These are phyloP conservation scores for Botryosphaeria dothidea DNA, from an alignment of 2,329 filamentous ascomycete species.

Conservation along the genomic window DNA sequence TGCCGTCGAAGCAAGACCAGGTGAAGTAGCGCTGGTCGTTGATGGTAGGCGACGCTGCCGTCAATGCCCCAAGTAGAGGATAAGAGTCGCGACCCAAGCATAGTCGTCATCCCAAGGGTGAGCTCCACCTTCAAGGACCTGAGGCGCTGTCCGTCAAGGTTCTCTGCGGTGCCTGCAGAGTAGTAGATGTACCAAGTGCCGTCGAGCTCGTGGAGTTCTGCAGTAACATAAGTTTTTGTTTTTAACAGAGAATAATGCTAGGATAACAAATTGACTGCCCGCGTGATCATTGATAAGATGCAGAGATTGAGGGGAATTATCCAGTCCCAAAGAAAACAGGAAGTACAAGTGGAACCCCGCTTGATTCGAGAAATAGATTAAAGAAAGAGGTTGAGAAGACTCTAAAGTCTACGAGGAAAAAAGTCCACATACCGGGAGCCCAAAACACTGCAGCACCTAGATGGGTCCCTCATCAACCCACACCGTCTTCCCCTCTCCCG, in stretches of 20 bases:
- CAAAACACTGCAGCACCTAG: conserved; percentile 58
- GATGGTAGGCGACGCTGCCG: conserved; percentile 54
- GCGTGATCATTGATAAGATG: too few relatives aligned
- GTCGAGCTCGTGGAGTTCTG: conserved; percentile 33
- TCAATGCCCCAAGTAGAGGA: conserved; percentile 56
- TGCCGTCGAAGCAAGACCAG: conserved; percentile 53
- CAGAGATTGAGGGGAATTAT: too few relatives aligned
- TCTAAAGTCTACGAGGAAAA: not conserved
- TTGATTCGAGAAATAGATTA: too few relatives aligned
- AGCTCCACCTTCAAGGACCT: conserved; percentile 56
- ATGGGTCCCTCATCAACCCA: conserved; percentile 50
- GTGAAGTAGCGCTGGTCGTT: conserved; percentile 53
- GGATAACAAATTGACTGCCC: not conserved
- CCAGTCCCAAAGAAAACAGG: too few relatives aligned
- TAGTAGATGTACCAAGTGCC: conserved; percentile 59
- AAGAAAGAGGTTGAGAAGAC: not conserved
- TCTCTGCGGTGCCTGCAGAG: conserved; percentile 49
- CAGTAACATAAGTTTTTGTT: not conserved
- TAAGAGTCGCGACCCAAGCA: conserved; percentile 51
- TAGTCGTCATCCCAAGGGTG: conserved; percentile 54
- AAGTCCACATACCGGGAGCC: conserved; percentile 37
- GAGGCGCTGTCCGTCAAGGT: conserved; percentile 53
- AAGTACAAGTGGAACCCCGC: too few relatives aligned
- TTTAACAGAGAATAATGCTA: not conserved
- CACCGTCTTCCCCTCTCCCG: conserved; percentile 51